Base-by-base conservation (phyloP, 202 grass and related monocot genomes). In the Bolboschoenoplectus hybrid region DNA sequence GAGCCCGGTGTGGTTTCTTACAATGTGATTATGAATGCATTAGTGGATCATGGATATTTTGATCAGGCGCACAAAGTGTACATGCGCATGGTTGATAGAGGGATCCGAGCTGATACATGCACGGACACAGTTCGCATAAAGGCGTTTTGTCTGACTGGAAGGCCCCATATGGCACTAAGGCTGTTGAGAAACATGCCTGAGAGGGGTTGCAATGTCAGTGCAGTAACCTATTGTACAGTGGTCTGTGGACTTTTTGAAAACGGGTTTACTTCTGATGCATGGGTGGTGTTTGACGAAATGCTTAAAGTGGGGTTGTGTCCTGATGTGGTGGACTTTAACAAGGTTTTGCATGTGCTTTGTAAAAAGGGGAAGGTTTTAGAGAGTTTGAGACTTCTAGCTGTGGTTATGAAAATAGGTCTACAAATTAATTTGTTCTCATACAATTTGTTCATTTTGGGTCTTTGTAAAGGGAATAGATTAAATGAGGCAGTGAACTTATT, bases 61-160 rank as follows among this genome's bases (percentile, higher is more conserved):
- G 89, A 95, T 87, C 95, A 98, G 85, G 91, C 93, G 6, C 95
- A 98, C 89, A 98, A 98, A 85, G 91, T 98, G 72, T 98, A 95
- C 70, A 71, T 98, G 69, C 84, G 95, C 71, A 94, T 98, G 96
- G 72, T 93, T 4, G 86, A 91, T 67, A 81, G 85, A 82, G 86
- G 85, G 58, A 77, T 97, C 73, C 3, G 36, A 65, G 91, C 95
- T 5, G 91, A 98, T 74, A 63, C 87, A 13, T 90, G 87, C 87
- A 95, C 93, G 76, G 85, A 94, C 73, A 92, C 95, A 36, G 82
- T 95, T 79, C 90, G 95, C 72, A 88, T 95, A 55, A 92, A 90
- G 82, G 91, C 93, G 2, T 98, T 98, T 87, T 98, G 93, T 88
- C 79, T 91, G 88, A 98, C 95, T 56, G 69, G 86, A 12, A 87